Evolutionary conservation across 306 rosid genomes (phyloP).

Genomic region (Ziziphus jujuba): DNA sequence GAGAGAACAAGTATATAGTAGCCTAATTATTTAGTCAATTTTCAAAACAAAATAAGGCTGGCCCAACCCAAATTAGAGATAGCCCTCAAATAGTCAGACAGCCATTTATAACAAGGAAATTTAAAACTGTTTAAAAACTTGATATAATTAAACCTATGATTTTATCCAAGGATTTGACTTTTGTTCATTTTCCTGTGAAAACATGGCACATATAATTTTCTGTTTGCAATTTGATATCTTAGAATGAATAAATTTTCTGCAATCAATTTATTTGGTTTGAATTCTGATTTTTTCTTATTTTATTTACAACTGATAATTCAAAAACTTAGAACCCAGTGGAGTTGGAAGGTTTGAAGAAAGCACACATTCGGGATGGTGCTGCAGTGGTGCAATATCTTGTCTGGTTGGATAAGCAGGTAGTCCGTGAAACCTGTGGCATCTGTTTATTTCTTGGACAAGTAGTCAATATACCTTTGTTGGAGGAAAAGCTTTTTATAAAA

Average conservation of each 20-base stretch:
- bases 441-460: conserved; percentile 14
- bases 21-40: too few species aligned
- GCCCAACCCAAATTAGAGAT: too few species aligned
- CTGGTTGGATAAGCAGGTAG: conserved; percentile 90
- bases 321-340: conserved; percentile 73
- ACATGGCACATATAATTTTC: too few species aligned
- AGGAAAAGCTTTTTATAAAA: neutral
- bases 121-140: too few species aligned
- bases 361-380: conserved; percentile 94
- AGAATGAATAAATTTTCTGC: neutral
- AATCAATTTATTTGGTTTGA: neutral
- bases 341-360: conserved; percentile 78
- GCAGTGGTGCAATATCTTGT: conserved; percentile 95
- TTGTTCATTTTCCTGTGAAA: too few species aligned
- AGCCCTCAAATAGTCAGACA: too few species aligned
- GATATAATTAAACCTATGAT: too few species aligned
- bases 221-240: neutral
- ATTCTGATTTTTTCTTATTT: conserved; percentile 1
- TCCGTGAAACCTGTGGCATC: conserved; percentile 23
- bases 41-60: too few species aligned
- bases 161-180: too few species aligned
- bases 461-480: neutral
- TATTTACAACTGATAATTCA: conserved; percentile 15
- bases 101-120: too few species aligned
- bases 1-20: too few species aligned